A percentile compares a stretch with the other conserved stretches of the same genome.
These are phyloP conservation scores for Diplodia intermedia DNA, from an alignment of 2,329 filamentous ascomycete species.

Conservation along the genomic window DNA sequence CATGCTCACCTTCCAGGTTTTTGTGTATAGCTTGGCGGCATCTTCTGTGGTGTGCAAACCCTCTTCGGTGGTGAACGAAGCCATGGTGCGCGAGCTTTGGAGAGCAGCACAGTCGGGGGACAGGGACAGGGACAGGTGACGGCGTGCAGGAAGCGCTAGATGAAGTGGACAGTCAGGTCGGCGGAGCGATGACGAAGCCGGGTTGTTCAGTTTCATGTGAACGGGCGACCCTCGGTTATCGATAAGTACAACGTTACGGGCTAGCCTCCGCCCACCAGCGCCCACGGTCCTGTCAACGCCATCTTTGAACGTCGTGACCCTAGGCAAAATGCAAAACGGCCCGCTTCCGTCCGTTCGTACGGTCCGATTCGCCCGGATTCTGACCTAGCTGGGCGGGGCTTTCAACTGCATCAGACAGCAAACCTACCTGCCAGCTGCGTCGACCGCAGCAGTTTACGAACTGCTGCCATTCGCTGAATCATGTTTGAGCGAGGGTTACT, in stretches of 20 bases:
- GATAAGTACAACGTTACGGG: conserved; percentile 11
- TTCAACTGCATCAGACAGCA: neutral
- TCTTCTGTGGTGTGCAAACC: conserved; percentile 60
- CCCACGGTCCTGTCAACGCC: neutral
- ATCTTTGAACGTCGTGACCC: neutral
- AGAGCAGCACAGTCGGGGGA: neutral
- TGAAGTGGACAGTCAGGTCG: conserved; percentile 1
- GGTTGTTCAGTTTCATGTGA: conserved; percentile 20
- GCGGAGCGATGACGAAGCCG: conserved; percentile 18
- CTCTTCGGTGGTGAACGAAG: conserved; percentile 53
- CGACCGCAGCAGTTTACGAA: no score
- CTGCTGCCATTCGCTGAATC: no score
- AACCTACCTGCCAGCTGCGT: neutral
- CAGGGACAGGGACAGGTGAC: no score
- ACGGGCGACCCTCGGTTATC: conserved; percentile 20
- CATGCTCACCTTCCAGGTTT: conserved; percentile 63
- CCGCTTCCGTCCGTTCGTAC: neutral
- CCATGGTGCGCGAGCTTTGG: conserved; percentile 38
- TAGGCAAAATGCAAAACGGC: neutral
- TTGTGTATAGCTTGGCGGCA: conserved; percentile 64
- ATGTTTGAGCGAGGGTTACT: no score
- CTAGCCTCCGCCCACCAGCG: neutral
- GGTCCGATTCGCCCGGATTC: neutral
- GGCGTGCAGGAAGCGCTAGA: neutral
- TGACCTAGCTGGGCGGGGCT: neutral